Evolutionary conservation across 768 basidiomycete genomes (phyloP), one percentile per base, ranked within the genome.

Genomic region (Amanita polypyramis): DNA sequence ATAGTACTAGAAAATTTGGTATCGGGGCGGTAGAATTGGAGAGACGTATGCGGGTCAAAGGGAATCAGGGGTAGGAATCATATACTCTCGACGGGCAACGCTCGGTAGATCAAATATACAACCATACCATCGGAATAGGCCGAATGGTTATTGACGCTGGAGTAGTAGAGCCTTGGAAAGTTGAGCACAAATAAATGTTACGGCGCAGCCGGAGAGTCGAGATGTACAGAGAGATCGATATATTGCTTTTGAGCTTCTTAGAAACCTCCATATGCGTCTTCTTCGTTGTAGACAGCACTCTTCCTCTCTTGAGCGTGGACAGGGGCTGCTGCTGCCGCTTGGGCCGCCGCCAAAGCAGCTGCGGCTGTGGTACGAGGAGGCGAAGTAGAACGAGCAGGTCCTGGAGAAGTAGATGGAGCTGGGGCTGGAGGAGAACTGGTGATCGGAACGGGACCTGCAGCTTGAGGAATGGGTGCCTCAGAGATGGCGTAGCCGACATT

Each of bases 241-340:
- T n/a, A n/a, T 42, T 25, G n/a, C 10, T 12, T 40, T n/a, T 42
- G 21, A 34, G 20, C 11, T 3, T 32, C 19, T 42, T 34, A 49
- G 39, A 49, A 49, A 9, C 47, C 47, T 42, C 39, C 47, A 15
- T 49, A 49, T 9, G 40, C 47, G 19, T 49, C 47, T 9, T 49
- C 39, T n/a, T 49, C 39, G 17, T 27, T 34, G 19, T 49, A 49
- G 17, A 30, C 21, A 9, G 39, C 39, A n/a, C 39, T 49, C 21
- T 42, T 32, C 33, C 39, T 49, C 29, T 20, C 15, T 34, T 42
- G 7, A 11, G 25, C 17, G 10, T 20, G 27, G 17, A 23, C 38
- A 12, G 43, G 25, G 15, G 34, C 12, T 12, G 37, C 30, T 8
- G 46, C 36, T 3, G 45, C 38, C n/a, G 25, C 29, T 17, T 23